Evolutionary conservation across 2,329 filamentous ascomycete genomes (phyloP).

Genomic region (Phaeosphaeria sp.): DNA sequence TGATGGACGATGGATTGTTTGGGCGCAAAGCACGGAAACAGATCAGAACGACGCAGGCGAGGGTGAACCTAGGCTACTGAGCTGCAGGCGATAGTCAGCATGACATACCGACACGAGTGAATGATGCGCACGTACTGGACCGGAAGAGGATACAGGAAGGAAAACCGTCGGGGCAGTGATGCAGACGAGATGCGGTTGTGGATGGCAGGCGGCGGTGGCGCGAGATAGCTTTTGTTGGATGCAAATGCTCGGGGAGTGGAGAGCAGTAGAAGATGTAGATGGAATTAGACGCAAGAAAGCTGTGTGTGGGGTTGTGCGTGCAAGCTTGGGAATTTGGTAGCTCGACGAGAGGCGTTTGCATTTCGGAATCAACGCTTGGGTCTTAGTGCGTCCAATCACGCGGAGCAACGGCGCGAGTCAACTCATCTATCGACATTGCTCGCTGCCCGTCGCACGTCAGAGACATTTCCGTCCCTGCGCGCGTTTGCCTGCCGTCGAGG

Average conservation of each 20-base stretch:
- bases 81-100: conserved; percentile 4
- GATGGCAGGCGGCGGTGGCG: conserved; percentile 8
- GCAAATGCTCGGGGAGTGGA: conserved; percentile 16
- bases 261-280: conserved; percentile 17
- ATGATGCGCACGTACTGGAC: conserved; percentile 21
- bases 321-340: not conserved
- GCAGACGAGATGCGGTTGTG: conserved; percentile 5
- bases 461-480: not conserved
- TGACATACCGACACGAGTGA: conserved; percentile 2
- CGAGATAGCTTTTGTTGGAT: conserved; percentile 24
- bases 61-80: conserved; percentile 4
- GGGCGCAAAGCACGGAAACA: conserved; percentile 9
- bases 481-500: not conserved
- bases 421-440: conserved; percentile 1
- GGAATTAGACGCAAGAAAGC: conserved; percentile 5
- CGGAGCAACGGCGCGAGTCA: not conserved
- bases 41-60: not conserved
- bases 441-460: not conserved
- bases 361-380: not conserved
- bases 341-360: not conserved
- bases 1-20: conserved; percentile 11
- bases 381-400: conserved; percentile 3
- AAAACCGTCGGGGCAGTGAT: conserved; percentile 12
- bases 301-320: conserved; percentile 5
- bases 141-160: conserved; percentile 16